Evolutionary conservation across 2,329 filamentous ascomycete genomes (phyloP).

Genomic region (Curvularia sp.): DNA sequence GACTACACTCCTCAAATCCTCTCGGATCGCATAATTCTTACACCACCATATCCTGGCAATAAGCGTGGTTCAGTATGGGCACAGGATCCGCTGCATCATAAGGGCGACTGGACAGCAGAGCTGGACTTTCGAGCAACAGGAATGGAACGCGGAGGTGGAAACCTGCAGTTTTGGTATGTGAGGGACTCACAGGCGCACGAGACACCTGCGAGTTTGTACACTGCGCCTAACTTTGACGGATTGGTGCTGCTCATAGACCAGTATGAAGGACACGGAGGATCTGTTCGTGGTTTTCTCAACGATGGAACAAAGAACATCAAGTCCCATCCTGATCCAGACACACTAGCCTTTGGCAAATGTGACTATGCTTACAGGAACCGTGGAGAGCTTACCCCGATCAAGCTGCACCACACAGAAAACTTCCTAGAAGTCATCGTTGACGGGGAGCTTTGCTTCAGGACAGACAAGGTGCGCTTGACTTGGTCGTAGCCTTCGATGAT

Average conservation of each 20-base stretch:
- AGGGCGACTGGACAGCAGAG: conserved; percentile 79
- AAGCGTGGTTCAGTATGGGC: conserved; percentile 85
- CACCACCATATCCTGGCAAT: conserved; percentile 85
- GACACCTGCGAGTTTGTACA: conserved; percentile 81
- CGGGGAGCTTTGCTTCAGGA: conserved; percentile 81
- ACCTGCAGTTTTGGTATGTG: conserved; percentile 92
- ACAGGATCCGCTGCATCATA: conserved; percentile 64
- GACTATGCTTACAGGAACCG: conserved; percentile 90
- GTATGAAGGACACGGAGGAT: conserved; percentile 78
- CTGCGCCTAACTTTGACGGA: conserved; percentile 85
- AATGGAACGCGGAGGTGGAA: conserved; percentile 83
- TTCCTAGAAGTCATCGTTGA: conserved; percentile 83
- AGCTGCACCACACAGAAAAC: conserved; percentile 70
- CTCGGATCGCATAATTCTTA: conserved; percentile 91
- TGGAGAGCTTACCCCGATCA: conserved; percentile 80
- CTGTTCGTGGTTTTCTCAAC: conserved; percentile 90
- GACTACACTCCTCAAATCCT: conserved; percentile 67
- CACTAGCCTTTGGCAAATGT: conserved; percentile 91
- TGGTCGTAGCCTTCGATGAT: background rate
- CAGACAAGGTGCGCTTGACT: conserved; percentile 61
- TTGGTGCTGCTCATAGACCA: conserved; percentile 85
- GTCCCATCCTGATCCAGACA: conserved; percentile 77
- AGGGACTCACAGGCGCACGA: conserved; percentile 71
- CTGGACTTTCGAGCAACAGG: conserved; percentile 88
- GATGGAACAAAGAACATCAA: conserved; percentile 85